These are phyloP conservation scores for Tuber calosporum DNA, from an alignment of 495 filamentous ascomycete species.

Conservation along the genomic window DNA sequence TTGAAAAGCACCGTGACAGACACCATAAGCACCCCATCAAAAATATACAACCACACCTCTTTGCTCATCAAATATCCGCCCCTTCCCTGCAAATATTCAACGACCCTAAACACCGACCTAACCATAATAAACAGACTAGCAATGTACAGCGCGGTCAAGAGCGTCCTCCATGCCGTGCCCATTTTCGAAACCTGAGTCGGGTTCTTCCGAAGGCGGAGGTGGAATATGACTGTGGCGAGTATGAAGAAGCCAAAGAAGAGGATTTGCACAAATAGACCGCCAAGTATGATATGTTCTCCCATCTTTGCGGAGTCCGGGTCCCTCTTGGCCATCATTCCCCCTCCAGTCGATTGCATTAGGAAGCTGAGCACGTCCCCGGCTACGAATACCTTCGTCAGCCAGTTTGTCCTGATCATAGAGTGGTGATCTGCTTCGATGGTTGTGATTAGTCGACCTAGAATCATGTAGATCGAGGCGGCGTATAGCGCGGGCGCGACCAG, in stretches of 20 bases:
- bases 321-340: slow-evolving; percentile 42
- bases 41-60: slow-evolving; percentile 58
- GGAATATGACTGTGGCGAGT: slow-evolving; percentile 45
- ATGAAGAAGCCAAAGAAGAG: slow-evolving; percentile 52
- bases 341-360: slow-evolving; percentile 43
- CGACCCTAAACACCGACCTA: slow-evolving; percentile 55
- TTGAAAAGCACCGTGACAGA: slow-evolving; percentile 49
- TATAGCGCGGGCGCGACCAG: slow-evolving; percentile 50
- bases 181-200: slow-evolving; percentile 27
- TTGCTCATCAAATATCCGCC: slow-evolving; percentile 49
- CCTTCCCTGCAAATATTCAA: slow-evolving; percentile 57
- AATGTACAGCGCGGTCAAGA: slow-evolving; percentile 51
- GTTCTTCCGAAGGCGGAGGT: slow-evolving; percentile 20
- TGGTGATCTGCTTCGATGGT: slow-evolving; percentile 43
- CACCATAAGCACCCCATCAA: slow-evolving; percentile 57
- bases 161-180: slow-evolving; percentile 47
- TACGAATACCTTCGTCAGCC: slow-evolving; percentile 51
- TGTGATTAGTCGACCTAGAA: slow-evolving; percentile 48
- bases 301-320: slow-evolving; percentile 33
- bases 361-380: slow-evolving; percentile 47
- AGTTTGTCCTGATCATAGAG: slow-evolving; percentile 44
- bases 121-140: slow-evolving; percentile 54
- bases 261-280: slow-evolving; percentile 49
- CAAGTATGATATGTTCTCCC: slow-evolving; percentile 48
- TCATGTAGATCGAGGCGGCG: slow-evolving; percentile 55